These are phyloP conservation scores for Malus hybrid DNA, from an alignment of 331 rosid species.

Conservation along the genomic window DNA sequence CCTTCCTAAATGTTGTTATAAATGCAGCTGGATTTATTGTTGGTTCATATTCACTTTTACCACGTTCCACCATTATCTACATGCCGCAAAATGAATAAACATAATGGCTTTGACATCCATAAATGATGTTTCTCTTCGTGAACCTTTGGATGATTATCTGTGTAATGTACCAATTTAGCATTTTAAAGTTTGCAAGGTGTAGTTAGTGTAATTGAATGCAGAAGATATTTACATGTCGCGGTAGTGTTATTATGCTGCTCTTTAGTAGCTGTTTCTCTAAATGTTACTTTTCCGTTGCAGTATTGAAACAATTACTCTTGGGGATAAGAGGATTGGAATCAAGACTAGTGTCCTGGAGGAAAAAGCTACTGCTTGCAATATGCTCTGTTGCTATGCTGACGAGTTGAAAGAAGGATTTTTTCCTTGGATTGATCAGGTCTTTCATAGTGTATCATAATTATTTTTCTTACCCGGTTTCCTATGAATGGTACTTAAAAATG, in stretches of 20 bases:
- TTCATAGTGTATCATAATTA: slow-evolving; percentile 4
- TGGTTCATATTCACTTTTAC: neutral
- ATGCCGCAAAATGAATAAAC: neutral
- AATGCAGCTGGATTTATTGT: neutral
- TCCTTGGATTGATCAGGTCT: slow-evolving; percentile 98
- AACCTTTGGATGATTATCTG: neutral
- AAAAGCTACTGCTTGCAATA: slow-evolving; percentile 97
- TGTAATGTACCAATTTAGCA: neutral
- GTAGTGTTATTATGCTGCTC: neutral
- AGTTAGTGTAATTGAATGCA: neutral
- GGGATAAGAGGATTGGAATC: slow-evolving; percentile 95
- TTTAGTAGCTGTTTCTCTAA: neutral
- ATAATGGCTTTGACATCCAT: neutral
- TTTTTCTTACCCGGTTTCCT: neutral
- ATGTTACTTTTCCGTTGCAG: slow-evolving; percentile 32
- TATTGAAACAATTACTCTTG: slow-evolving; percentile 94
- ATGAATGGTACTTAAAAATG: neutral
- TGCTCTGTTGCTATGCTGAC: slow-evolving; percentile 98
- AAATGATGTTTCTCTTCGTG: neutral
- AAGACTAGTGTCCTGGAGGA: slow-evolving; percentile 95
- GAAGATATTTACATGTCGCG: neutral
- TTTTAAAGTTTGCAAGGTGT: neutral
- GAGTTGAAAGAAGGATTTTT: slow-evolving; percentile 96
- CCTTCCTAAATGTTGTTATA: neutral
- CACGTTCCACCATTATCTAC: neutral